Base-by-base conservation (phyloP, 768 basidiomycete genomes). In the Leccinellum albellum region DNA sequence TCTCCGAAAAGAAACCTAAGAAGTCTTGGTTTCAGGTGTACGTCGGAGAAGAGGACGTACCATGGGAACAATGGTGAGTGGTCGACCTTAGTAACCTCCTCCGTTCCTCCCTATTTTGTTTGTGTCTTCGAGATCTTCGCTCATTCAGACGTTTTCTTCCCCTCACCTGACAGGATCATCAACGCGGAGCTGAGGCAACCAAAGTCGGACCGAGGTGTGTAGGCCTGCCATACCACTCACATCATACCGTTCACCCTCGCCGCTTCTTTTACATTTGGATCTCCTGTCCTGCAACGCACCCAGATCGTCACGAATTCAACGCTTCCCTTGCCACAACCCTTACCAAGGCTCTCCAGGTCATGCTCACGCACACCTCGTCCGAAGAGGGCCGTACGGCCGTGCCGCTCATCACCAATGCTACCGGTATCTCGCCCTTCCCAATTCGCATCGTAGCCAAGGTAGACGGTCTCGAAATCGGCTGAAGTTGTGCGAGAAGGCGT, bases 41-140 rank as follows among this genome's bases (percentile, higher is more conserved):
- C 40, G 77, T 79, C 62, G 85, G 80, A 1, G 88, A 93, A 73
- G 91, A 93, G 67, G 89, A 92, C 24, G 82, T 91, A 14, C 84
- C 89, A 52, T 93, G 91, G 91, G 91, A 93, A 68, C 85, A 89
- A 72, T 93, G 91, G 91, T 89, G 13, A 6, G 76, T 62, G 21
- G 45, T 46, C 15, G 23, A 21, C 7, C 17, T 29, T 17, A n/a
- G n/a, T n/a, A 3, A 3, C 46, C 14, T 23, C 5, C 46, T 33
- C 14, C n/a, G 33, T 49, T 40, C 29, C 37, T 53, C 5, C 14
- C 14, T 7, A 6, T 45, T 4, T 24, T 33, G 15, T 24, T 26
- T 37, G 31, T 37, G 31, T 32, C 13, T 13, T 6, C 23, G 21
- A 9, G 29, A 21, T 4, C 20, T 42, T 20, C n/a, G 17, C 12